phyloP scores from a whole-genome alignment of 495 filamentous ascomycete species.

The Trichoderma virens region DNA sequence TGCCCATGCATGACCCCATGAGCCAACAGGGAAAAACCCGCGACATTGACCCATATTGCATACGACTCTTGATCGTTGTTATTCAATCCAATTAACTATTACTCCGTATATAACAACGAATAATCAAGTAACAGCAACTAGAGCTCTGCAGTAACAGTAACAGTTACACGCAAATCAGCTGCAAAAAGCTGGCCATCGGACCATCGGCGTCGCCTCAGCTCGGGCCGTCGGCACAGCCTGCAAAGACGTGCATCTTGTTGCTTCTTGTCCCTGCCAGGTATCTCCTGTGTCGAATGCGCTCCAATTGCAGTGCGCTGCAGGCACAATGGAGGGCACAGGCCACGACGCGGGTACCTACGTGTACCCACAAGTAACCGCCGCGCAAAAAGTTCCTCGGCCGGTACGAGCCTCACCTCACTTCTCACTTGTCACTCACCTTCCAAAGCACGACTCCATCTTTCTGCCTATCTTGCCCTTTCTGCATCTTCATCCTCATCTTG shows the following conservation, averaged over 20 bases:
- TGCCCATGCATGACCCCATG: too few relatives aligned
- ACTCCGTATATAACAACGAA: too few relatives aligned
- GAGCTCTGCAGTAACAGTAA: too few relatives aligned
- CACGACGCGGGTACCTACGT: neutral
- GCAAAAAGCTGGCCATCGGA: neutral
- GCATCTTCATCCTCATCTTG: neutral
- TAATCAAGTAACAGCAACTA: too few relatives aligned
- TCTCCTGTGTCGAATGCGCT: neutral
- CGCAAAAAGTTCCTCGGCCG: neutral
- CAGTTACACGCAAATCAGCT: too few relatives aligned
- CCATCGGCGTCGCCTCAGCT: neutral
- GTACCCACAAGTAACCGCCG: neutral
- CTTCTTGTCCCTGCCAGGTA: neutral
- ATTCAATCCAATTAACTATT: too few relatives aligned
- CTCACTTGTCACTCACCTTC: neutral
- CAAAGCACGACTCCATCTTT: neutral
- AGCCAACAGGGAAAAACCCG: too few relatives aligned
- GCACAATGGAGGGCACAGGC: neutral
- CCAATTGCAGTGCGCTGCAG: neutral
- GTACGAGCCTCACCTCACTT: neutral
- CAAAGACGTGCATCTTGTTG: neutral
- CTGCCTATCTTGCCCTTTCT: neutral
- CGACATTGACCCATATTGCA: too few relatives aligned
- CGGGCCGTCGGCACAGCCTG: constrained; percentile 1
- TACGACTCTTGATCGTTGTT: neutral